Base-by-base conservation (phyloP, 2,329 filamentous ascomycete species). In the Blumeria graminis region DNA sequence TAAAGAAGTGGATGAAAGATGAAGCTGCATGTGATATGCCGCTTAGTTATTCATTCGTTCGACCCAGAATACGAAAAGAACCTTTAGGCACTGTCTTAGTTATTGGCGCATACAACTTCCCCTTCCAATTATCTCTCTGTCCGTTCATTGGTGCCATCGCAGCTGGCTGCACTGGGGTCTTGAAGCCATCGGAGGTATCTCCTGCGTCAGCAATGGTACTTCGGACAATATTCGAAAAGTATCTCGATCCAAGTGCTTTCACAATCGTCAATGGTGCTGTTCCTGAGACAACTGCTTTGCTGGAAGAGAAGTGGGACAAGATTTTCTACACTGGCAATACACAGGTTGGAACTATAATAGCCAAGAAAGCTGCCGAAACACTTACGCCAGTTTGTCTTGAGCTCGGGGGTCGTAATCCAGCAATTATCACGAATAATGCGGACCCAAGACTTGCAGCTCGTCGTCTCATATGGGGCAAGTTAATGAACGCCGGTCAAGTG, bases 271-370 rank as follows among this genome's bases (percentile, higher is more conserved):
- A 95, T 67, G 92, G 92, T 58, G 81, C 73, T 33, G 71, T 94
- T 18, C 75, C 82, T 3, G 87, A 94, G 73, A 88, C 84, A 3
- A 86, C 84, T 50, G 81, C 80, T 11, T 71, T 96, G 48, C 76
- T 98, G 36, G 80, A 90, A 57, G 79, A 88, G 71, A 90, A 90
- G 69, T 98, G 89, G 83, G 89, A 93, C 71, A 96, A 95, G 76
- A 93, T 98, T 65, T 89, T 92, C 73, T 98, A 94, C 72, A 98
- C 92, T 0, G 92, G 92, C 56, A 82, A 80, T 64, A 76, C 76
- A 55, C 71, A 67, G 33, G 87, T 95, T 16, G 92, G 86, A 65
- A 87, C 82, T 66, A 89, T 96, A 64, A 81, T 96, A 56, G 78
- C 86, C 52, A 82, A 89, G 68, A 94, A 93, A 68, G 92, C 90